A percentile compares a stretch with the other conserved stretches of the same genome.
These are phyloP conservation scores for Apiospora saccharicola DNA, from an alignment of 2,329 filamentous ascomycete genomes.

Conservation along the genomic window DNA sequence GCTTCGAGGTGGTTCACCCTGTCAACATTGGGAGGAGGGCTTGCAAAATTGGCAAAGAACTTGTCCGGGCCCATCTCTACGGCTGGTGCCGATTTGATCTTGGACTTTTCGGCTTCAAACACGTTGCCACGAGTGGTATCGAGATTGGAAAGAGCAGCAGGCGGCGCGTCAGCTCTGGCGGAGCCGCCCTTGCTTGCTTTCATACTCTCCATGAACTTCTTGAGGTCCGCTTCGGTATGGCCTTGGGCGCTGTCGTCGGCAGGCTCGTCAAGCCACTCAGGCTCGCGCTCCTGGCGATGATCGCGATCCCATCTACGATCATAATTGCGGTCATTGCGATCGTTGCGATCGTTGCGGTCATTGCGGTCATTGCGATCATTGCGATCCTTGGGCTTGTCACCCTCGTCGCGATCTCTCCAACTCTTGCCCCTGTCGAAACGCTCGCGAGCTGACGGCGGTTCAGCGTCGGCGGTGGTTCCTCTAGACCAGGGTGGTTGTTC, in stretches of 20 bases:
- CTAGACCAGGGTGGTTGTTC: slow-evolving; percentile 77
- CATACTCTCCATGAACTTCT: slow-evolving; percentile 94
- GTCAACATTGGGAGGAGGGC: slow-evolving; percentile 46
- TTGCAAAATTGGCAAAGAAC: slow-evolving; percentile 71
- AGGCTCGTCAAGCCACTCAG: slow-evolving; percentile 87
- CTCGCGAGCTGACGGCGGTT: slow-evolving; percentile 54
- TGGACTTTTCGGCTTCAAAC: slow-evolving; percentile 58
- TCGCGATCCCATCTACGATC: slow-evolving; percentile 62
- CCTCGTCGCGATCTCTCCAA: slow-evolving; percentile 62
- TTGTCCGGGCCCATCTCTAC: slow-evolving; percentile 76
- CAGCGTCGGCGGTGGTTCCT: slow-evolving; percentile 55
- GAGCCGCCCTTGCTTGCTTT: slow-evolving; percentile 65
- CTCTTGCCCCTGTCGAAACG: slow-evolving; percentile 66
- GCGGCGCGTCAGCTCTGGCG: slow-evolving; percentile 47
- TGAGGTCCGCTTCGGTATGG: slow-evolving; percentile 89
- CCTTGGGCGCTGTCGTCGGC: slow-evolving; percentile 72
- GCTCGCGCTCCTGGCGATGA: slow-evolving; percentile 74
- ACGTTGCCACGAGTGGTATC: slow-evolving; percentile 41
- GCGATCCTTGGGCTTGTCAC: slow-evolving; percentile 37
- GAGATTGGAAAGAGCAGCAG: slow-evolving; percentile 43
- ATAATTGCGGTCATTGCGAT: slow-evolving; percentile 44
- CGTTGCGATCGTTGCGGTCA: slow-evolving; percentile 50
- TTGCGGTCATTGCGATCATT: slow-evolving; percentile 41
- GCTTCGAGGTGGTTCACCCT: slow-evolving; percentile 62
- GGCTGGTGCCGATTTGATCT: slow-evolving; percentile 66